Base-by-base conservation (phyloP, 495 filamentous ascomycete species). In the Penicillium samsonianum region DNA sequence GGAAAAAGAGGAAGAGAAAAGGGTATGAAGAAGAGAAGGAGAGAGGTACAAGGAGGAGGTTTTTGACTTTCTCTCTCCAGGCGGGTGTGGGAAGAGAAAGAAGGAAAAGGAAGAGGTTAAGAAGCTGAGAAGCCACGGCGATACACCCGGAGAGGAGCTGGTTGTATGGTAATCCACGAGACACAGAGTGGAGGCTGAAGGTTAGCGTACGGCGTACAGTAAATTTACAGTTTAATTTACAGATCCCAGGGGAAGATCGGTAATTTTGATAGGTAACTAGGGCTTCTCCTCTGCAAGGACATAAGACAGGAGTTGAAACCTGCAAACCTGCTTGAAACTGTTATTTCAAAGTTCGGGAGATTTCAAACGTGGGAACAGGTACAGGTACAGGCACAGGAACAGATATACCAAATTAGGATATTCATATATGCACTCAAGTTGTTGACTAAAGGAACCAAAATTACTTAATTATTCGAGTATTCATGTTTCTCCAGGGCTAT, bases 1-100 rank as follows among this genome's bases (percentile, higher is more conserved):
- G 69, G 64, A 73, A 79, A 77, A 79, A 77, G 79, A 76, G 74
- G 80, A 73, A 78, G 77, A 82, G 78, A 77, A 80, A 76, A 73
- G 57, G 64, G 61, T 68, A 67, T 63, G 64, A 61, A 65, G 67
- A 67, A 71, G 67, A 69, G 65, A 66, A 69, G 61, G 68, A 63
- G 64, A 59, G 61, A 66, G 57, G 67, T 69, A 69, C 67, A 69
- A 69, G 67, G 67, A 69, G 67, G 67, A 69, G 67, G 62, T 47
- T 63, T 65, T 68, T 65, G 57, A 64, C 64, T 50, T 67, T 78
- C 77, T 77, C 77, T 78, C 77, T 79, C 75, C 75, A 79, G 74
- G 67, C 73, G 71, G 72, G 70, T 79, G 76, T 10, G 30, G 70
- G 63, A 59, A 72, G 70, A 67, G 68, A 73, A 76, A 73, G 65